These are phyloP conservation scores for Botrytis paeoniae DNA, from an alignment of 2,329 filamentous ascomycete species.

Conservation along the genomic window DNA sequence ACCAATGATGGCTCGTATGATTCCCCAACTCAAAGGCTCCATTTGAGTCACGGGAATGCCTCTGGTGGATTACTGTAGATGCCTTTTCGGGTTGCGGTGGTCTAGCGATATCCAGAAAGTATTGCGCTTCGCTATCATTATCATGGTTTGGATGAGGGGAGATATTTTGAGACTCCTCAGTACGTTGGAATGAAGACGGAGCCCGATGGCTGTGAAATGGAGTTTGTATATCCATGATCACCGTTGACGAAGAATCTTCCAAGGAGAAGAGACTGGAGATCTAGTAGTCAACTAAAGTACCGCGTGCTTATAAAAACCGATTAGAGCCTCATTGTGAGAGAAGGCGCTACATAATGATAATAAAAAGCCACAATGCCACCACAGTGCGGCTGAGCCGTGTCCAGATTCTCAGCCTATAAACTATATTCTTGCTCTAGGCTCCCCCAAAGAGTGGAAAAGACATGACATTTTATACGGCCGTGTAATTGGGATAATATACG, in stretches of 20 bases:
- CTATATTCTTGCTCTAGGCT: neutral
- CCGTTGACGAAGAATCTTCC: neutral
- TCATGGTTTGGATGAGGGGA: too few relatives aligned
- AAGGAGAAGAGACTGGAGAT: neutral
- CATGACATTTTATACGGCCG: neutral
- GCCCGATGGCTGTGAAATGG: neutral
- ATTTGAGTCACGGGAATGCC: neutral
- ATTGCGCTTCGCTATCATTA: neutral
- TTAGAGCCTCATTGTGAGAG: neutral
- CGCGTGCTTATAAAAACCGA: neutral
- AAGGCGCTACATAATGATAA: neutral
- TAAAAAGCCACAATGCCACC: neutral
- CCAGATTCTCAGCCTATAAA: neutral
- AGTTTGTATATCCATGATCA: neutral
- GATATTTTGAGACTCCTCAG: neutral
- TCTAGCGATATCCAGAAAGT: neutral
- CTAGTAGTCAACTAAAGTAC: neutral
- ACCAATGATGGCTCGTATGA: neutral
- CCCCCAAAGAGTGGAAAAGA: neutral
- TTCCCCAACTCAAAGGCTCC: neutral
- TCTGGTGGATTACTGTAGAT: neutral
- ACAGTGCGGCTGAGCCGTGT: neutral
- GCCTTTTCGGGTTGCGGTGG: neutral
- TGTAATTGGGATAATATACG: neutral
- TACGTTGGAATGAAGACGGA: neutral